Percentiles rank a stretch among this genome's conserved stretches.
Evolutionary conservation across 2,329 filamentous ascomycete genomes (phyloP).

Genomic region (Huntiella decipiens): DNA sequence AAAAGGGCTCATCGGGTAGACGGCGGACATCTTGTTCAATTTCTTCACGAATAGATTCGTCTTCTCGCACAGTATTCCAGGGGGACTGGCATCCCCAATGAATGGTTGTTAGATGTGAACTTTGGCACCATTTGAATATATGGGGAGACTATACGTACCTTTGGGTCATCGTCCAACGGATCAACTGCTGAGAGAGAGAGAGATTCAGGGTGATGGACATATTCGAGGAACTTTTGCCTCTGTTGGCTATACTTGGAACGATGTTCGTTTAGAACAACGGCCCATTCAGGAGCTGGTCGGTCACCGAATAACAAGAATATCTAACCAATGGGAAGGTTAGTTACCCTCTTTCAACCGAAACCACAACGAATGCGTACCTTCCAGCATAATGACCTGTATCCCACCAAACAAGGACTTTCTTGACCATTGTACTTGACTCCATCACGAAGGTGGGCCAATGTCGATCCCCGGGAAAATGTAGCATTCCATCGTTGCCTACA

Average conservation of each 20-base stretch:
- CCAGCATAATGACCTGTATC: slow-evolving; percentile 78
- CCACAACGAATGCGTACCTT: slow-evolving; percentile 36
- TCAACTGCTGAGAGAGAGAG: slow-evolving; percentile 53
- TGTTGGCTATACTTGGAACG: slow-evolving; percentile 57
- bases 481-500: slow-evolving; percentile 33
- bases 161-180: slow-evolving; percentile 64
- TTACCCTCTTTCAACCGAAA: neutral
- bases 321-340: slow-evolving; percentile 22
- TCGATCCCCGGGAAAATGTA: slow-evolving; percentile 37
- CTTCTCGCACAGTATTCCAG: slow-evolving; percentile 70
- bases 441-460: slow-evolving; percentile 41
- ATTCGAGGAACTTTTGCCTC: slow-evolving; percentile 57
- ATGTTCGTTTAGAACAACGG: slow-evolving; percentile 43
- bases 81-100: slow-evolving; percentile 43
- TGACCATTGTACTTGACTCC: slow-evolving; percentile 42
- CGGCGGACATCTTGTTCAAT: slow-evolving; percentile 89
- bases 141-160: slow-evolving; percentile 21
- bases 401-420: slow-evolving; percentile 45
- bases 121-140: neutral
- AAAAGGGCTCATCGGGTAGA: slow-evolving; percentile 81
- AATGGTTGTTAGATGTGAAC: neutral
- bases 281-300: slow-evolving; percentile 48
- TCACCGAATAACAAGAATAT: slow-evolving; percentile 63
- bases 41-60: slow-evolving; percentile 69
- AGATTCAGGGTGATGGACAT: slow-evolving; percentile 68